Evolutionary conservation across 1,139 yeast genomes (phyloP).

Genomic region (Debaryomycetaceae sp.): DNA sequence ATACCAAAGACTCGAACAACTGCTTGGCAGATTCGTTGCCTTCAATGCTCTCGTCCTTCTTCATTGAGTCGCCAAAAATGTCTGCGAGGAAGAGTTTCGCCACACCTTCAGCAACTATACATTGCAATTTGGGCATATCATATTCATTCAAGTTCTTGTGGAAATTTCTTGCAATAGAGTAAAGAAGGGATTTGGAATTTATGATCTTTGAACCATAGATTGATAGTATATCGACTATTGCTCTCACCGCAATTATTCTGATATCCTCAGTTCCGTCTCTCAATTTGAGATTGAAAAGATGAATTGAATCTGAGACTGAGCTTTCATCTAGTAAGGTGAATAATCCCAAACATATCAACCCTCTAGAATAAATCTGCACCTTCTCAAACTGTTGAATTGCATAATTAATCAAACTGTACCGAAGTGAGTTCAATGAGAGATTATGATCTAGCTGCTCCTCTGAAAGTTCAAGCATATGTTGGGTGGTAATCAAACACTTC

Average conservation of each 20-base stretch:
- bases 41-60: slow-evolving; percentile 14
- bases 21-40: slow-evolving; percentile 31
- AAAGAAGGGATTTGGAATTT: slow-evolving; percentile 48
- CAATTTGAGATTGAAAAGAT: slow-evolving; percentile 63
- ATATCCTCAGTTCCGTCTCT: slow-evolving; percentile 55
- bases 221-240: slow-evolving; percentile 75
- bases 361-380: slow-evolving; percentile 58
- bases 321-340: slow-evolving; percentile 70
- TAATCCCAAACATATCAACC: slow-evolving; percentile 74
- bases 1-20: slow-evolving; percentile 65
- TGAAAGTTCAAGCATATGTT: slow-evolving; percentile 66
- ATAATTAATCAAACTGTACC: slow-evolving; percentile 78
- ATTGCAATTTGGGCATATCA: slow-evolving; percentile 65
- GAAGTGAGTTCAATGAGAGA: slow-evolving; percentile 65
- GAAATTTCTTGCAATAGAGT: slow-evolving; percentile 59
- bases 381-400: slow-evolving; percentile 66
- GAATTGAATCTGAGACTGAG: slow-evolving; percentile 59
- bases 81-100: slow-evolving; percentile 82
- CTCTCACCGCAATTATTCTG: slow-evolving; percentile 60
- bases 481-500: slow-evolving; percentile 68
- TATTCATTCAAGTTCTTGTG: slow-evolving; percentile 60
- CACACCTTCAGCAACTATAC: slow-evolving; percentile 81
- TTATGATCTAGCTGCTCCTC: slow-evolving; percentile 65
- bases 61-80: slow-evolving; percentile 62
- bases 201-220: slow-evolving; percentile 71